Evolutionary conservation across 139 green algal species (phyloP).

Genomic region (Pycnococcus provasolii): DNA sequence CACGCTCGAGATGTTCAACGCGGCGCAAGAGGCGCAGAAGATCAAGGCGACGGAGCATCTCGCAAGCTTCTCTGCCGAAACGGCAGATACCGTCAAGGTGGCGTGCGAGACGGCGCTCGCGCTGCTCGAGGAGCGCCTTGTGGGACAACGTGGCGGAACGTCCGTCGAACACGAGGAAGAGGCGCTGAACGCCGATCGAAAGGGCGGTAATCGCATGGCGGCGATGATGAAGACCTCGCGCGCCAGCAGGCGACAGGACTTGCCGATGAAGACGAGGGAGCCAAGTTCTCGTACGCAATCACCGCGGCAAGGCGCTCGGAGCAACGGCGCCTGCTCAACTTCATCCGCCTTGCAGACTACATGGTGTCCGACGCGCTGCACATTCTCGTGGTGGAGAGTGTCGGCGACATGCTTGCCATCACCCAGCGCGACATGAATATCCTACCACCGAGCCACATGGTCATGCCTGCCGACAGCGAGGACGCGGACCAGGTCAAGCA

Average conservation of each 20-base stretch:
- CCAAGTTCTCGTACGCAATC: conserved; percentile 25
- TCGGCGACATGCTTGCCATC: conserved; percentile 28
- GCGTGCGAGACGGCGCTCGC: conserved; percentile 10
- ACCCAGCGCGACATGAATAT: neutral
- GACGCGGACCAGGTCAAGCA: too few relatives aligned
- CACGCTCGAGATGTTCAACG: conserved; percentile 15
- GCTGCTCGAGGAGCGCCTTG: conserved; percentile 15
- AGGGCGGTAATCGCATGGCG: neutral
- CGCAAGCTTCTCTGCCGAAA: neutral
- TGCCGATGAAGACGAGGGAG: neutral
- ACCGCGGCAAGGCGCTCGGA: conserved; percentile 24
- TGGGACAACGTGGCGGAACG: too few relatives aligned
- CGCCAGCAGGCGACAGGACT: too few relatives aligned
- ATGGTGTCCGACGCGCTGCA: conserved; percentile 34
- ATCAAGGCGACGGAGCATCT: conserved; percentile 2
- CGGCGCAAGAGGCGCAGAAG: neutral
- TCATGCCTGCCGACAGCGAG: too few relatives aligned
- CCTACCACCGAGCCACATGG: too few relatives aligned
- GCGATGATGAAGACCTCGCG: too few relatives aligned
- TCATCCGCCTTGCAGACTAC: conserved; percentile 30
- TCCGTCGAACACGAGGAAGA: neutral
- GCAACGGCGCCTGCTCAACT: conserved; percentile 25
- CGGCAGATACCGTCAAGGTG: conserved; percentile 4
- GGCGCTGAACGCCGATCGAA: conserved; percentile 3
- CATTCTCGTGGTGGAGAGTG: conserved; percentile 26